Evolutionary conservation across 2,329 filamentous ascomycete species (phyloP).

Genomic region (Cryoendolithus antarcticus): DNA sequence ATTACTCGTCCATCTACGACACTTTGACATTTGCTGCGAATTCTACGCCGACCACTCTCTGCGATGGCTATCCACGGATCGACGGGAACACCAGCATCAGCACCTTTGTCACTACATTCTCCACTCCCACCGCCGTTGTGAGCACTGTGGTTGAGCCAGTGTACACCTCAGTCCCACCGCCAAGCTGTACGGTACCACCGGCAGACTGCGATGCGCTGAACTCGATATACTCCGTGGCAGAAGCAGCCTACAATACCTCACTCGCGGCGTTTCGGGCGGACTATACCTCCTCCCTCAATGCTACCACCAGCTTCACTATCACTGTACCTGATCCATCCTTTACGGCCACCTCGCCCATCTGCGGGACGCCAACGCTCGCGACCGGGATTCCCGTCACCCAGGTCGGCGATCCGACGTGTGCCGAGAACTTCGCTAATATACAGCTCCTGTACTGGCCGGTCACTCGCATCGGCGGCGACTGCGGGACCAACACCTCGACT

Average conservation of each 20-base stretch:
- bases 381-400: neutral
- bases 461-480: slow-evolving; percentile 6
- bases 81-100: slow-evolving; percentile 7
- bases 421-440: slow-evolving; percentile 8
- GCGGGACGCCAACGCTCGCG: slow-evolving; percentile 4
- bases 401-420: slow-evolving; percentile 5
- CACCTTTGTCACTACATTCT: slow-evolving; percentile 1
- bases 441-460: slow-evolving; percentile 12
- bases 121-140: too few relatives aligned
- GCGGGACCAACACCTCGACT: slow-evolving; percentile 5
- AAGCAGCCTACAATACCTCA: neutral
- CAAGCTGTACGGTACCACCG: slow-evolving; percentile 9
- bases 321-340: neutral
- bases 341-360: slow-evolving; percentile 3
- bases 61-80: slow-evolving; percentile 13
- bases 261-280: neutral
- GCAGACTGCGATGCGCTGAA: slow-evolving; percentile 7
- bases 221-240: slow-evolving; percentile 1
- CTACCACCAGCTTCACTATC: neutral
- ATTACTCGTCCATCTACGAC: slow-evolving; percentile 1
- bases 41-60: slow-evolving; percentile 11
- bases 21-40: slow-evolving; percentile 1
- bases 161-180: slow-evolving; percentile 4
- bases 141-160: too few relatives aligned
- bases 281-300: too few relatives aligned